Evolutionary conservation across 1,139 yeast genomes (phyloP).

Genomic region (Lodderomyces jiufengensis): DNA sequence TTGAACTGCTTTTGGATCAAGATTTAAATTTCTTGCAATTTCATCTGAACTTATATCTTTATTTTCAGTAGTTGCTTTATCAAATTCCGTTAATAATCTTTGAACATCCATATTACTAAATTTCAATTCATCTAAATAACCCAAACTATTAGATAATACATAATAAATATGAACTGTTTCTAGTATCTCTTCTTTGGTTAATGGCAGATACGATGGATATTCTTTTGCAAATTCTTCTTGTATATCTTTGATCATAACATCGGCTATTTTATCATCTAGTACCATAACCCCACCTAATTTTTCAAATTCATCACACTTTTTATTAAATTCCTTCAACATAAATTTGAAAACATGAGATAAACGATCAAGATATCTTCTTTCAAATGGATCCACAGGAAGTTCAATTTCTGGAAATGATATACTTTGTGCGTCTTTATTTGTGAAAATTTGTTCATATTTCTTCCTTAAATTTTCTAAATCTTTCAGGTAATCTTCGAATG

Average conservation of each 20-base stretch:
- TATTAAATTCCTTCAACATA: conserved; percentile 10
- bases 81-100: conserved; percentile 20
- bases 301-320: conserved; percentile 8
- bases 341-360: conserved; percentile 7
- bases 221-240: conserved; percentile 7
- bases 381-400: conserved; percentile 10
- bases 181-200: conserved; percentile 26
- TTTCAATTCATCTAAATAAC: conserved; percentile 28
- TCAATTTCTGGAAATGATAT: conserved; percentile 4
- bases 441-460: conserved; percentile 6
- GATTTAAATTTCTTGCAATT: conserved; percentile 16
- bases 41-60: conserved; percentile 9
- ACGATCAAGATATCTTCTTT: conserved; percentile 8
- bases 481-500: conserved; percentile 3
- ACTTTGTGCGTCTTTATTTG: neutral
- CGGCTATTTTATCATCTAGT: conserved; percentile 2
- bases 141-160: conserved; percentile 28
- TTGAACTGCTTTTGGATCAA: conserved; percentile 19
- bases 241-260: conserved; percentile 6
- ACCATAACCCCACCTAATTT: conserved; percentile 2
- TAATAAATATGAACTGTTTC: conserved; percentile 28
- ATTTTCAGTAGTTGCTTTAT: conserved; percentile 13
- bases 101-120: conserved; percentile 25
- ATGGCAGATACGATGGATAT: conserved; percentile 1
- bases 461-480: conserved; percentile 2